Percentiles rank a stretch among this genome's conserved stretches.
Conservation (phyloP, 2,329 filamentous ascomycete genomes). For the Escovopsis weberi region DNA sequence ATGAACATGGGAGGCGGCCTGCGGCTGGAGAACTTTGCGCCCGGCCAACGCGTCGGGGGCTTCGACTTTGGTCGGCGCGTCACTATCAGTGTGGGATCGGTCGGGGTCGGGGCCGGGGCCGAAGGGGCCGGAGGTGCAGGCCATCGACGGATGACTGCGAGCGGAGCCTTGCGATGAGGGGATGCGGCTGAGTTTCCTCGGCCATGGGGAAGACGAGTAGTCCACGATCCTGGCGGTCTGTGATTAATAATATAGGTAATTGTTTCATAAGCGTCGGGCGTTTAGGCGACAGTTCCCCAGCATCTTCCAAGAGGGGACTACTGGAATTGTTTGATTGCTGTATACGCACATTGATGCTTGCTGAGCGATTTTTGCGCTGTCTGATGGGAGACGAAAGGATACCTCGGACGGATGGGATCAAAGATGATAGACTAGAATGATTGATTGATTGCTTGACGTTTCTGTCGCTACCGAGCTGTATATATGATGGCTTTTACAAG, state of each 20-base stretch:
- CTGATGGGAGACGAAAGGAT: neutral
- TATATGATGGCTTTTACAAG: too few species aligned
- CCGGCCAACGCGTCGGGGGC: constrained; percentile 12
- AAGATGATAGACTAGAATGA: too few species aligned
- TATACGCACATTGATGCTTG: constrained; percentile 1
- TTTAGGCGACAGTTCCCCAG: constrained; percentile 1
- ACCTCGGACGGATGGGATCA: neutral
- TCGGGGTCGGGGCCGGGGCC: constrained; percentile 6
- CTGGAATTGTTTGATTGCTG: constrained; percentile 4
- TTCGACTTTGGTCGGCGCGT: constrained; percentile 19
- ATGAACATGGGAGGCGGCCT: constrained; percentile 38
- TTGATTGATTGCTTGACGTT: too few species aligned
- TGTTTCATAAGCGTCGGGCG: constrained; percentile 1
- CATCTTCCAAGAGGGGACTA: neutral
- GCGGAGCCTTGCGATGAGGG: constrained; percentile 17
- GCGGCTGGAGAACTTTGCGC: constrained; percentile 14
- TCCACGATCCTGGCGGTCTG: neutral
- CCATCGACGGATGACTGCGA: constrained; percentile 18
- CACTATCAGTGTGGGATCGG: constrained; percentile 19
- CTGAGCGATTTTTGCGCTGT: neutral
- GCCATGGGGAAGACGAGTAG: neutral
- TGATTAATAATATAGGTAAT: neutral
- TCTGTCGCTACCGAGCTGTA: too few species aligned
- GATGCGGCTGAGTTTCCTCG: constrained; percentile 4
- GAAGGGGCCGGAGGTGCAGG: constrained; percentile 6